A percentile compares a stretch with the other conserved stretches of the same genome.
Conservation (phyloP, 1,284 basidiomycete species). For the Cerrena zonata region DNA sequence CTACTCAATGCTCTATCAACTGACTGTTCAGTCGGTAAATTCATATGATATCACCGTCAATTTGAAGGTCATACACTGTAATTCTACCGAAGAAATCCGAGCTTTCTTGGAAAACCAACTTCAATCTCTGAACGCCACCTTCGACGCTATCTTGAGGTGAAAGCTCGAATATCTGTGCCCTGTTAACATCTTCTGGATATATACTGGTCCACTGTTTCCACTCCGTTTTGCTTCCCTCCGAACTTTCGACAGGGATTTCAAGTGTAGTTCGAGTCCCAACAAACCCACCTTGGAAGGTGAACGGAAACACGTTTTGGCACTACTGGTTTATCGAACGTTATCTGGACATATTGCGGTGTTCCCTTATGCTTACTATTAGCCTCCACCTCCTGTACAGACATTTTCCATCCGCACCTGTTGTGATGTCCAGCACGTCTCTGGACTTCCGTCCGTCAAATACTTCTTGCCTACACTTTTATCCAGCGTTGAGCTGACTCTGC, state of each 20-base stretch:
- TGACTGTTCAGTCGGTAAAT: too few species aligned
- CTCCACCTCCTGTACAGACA: too few species aligned
- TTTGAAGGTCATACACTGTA: slow-evolving; percentile 60
- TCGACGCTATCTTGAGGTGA: slow-evolving; percentile 11
- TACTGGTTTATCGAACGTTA: slow-evolving; percentile 50
- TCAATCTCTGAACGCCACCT: slow-evolving; percentile 42
- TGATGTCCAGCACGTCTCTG: slow-evolving; percentile 81
- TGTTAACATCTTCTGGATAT: slow-evolving; percentile 74
- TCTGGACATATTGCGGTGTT: slow-evolving; percentile 66
- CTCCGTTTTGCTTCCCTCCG: slow-evolving; percentile 3
- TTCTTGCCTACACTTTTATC: slow-evolving; percentile 73
- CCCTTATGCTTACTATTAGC: slow-evolving; percentile 39
- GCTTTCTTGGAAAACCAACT: slow-evolving; percentile 68
- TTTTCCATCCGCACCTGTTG: slow-evolving; percentile 58
- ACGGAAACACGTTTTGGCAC: slow-evolving; percentile 46
- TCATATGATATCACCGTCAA: slow-evolving; percentile 35
- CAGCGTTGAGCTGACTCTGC: slow-evolving; percentile 78
- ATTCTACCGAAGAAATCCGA: slow-evolving; percentile 76
- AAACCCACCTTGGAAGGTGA: slow-evolving; percentile 81
- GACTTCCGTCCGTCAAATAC: slow-evolving; percentile 60
- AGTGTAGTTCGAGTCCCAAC: slow-evolving; percentile 62
- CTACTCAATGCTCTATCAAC: too few species aligned
- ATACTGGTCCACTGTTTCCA: slow-evolving; percentile 51
- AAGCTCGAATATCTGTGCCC: slow-evolving; percentile 60
- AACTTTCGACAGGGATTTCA: slow-evolving; percentile 30